Evolutionary conservation across 805 yeast genomes (phyloP), one percentile per base, ranked within the genome.

Genomic region (Barnettozyma populi): DNA sequence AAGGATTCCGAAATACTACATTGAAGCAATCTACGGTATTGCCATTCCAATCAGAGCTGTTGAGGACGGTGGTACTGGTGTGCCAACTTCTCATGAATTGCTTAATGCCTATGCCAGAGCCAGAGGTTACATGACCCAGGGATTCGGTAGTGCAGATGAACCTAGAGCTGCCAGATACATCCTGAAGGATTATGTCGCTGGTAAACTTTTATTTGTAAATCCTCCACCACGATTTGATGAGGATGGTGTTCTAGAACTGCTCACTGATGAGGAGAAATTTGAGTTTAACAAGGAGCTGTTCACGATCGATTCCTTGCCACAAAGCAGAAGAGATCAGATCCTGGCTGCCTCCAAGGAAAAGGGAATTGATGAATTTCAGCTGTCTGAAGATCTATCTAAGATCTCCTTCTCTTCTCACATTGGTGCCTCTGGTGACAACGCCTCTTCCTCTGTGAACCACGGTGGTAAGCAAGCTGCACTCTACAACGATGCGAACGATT

Each of bases 71-170:
- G 97, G 97, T 49, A 74, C 80, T 36, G 96, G 97, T 20, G 70
- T 78, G 32, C 96, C 97, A 31, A 87, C 96, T 4, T 86, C 97
- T 0, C 83, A 86, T 62, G 98, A 94, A 65, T 66, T 94, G 36
- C 74, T 94, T 49, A 86, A 80, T 42, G 95, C 98, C 0, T 94
- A 94, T 63, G 98, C 97, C 7, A 79, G 95, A 69, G 94, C 97
- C 3, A 80, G 99, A 69, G 99, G 99, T 59, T 94, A 80, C 65
- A 90, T 89, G 95, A 86, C 97, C 0, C 97, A 95, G 66, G 95
- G 95, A 62, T 90, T 87, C 62, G 98, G 98, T 62, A 80, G 89
- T 56, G 98, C 99, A 3, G 99, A 94, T 72, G 95, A 90, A 65
- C 82, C 95, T 38, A 78, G 99, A 66, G 96, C 99, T 13, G 82